Evolutionary conservation across 306 rosid species (phyloP).

Genomic region (Ziziphus jujuba): DNA sequence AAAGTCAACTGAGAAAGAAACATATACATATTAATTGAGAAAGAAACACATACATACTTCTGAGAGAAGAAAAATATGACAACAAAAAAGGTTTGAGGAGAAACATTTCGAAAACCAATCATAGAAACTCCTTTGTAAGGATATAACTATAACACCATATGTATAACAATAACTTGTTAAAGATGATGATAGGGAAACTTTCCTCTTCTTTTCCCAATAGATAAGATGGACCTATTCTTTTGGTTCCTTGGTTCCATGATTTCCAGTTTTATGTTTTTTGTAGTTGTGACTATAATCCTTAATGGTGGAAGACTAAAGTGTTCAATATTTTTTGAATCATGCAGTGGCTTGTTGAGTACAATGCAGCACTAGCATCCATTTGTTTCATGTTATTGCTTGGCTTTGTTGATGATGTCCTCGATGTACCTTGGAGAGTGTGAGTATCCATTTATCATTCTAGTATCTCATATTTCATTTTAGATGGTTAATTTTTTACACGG

Average conservation of each 20-base stretch:
- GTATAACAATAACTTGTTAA: no score
- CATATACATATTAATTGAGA: no score
- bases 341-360: slow-evolving; percentile 99
- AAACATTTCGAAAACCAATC: no score
- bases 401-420: slow-evolving; percentile 96
- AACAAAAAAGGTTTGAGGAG: no score
- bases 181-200: no score
- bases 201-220: no score
- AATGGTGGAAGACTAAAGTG: slow-evolving; percentile 11
- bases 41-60: no score
- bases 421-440: slow-evolving; percentile 99
- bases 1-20: no score
- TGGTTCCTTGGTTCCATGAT: not conserved
- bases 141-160: no score
- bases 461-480: not conserved
- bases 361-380: slow-evolving; percentile 86
- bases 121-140: no score
- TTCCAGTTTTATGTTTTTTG: not conserved
- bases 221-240: no score
- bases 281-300: not conserved
- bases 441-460: slow-evolving; percentile 31
- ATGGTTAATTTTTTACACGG: not conserved
- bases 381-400: slow-evolving; percentile 97
- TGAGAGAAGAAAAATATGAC: no score
- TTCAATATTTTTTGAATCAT: slow-evolving; percentile 26